phyloP scores from a whole-genome alignment of 768 basidiomycete genomes.

The Boletus pseudopeckii region DNA sequence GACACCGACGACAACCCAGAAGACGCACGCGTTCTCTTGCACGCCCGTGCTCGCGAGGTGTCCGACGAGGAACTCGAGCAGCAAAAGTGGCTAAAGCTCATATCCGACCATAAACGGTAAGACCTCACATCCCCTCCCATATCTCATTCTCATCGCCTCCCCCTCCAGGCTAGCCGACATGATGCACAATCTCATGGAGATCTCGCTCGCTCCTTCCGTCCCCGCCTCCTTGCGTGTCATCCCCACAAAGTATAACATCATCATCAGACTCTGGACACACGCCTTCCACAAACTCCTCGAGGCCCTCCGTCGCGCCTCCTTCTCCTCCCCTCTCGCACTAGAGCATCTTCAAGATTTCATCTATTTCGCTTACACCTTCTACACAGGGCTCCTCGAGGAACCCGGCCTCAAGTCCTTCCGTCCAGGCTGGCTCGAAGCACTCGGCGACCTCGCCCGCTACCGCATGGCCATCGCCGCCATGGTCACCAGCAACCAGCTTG shows the following conservation, averaged over 20 bases:
- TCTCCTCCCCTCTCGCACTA: constrained; percentile 59
- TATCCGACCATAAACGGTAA: constrained; percentile 81
- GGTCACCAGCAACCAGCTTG: constrained; percentile 49
- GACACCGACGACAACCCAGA: constrained; percentile 54
- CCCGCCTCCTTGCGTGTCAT: constrained; percentile 88
- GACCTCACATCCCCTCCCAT: constrained; percentile 27
- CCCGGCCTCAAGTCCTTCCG: constrained; percentile 65
- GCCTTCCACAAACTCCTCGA: constrained; percentile 90
- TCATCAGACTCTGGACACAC: constrained; percentile 88
- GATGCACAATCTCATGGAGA: constrained; percentile 83
- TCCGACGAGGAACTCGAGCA: constrained; percentile 59
- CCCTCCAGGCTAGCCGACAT: constrained; percentile 78
- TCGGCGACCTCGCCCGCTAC: constrained; percentile 94
- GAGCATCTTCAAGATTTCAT: constrained; percentile 95
- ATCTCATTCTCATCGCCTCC: background rate
- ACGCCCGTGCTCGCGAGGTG: constrained; percentile 31
- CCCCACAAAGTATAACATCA: constrained; percentile 93
- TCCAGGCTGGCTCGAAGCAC: constrained; percentile 89
- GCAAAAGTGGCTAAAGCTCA: constrained; percentile 71
- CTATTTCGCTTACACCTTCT: constrained; percentile 93
- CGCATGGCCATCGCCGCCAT: constrained; percentile 94
- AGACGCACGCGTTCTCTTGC: constrained; percentile 35
- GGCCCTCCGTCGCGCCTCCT: constrained; percentile 81
- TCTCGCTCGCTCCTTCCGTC: constrained; percentile 81
- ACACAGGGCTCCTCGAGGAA: constrained; percentile 86